phyloP scores from a whole-genome alignment of 179 eudicot genomes.

The Spinacia oleracea region DNA sequence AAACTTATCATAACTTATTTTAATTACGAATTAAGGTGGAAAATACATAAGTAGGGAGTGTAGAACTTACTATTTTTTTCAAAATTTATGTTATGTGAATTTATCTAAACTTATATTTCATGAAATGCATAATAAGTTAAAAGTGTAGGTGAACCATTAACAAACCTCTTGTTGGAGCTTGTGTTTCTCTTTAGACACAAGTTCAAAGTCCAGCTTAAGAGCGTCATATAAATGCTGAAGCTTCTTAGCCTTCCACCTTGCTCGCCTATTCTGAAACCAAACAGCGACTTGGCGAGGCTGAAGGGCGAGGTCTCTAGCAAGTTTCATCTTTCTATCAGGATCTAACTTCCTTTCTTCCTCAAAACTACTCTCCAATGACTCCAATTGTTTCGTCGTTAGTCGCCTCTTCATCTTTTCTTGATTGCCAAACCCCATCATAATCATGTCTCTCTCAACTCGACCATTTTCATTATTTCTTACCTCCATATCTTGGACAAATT shows the following conservation, averaged over 20 bases:
- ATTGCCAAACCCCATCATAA: slow-evolving; percentile 9
- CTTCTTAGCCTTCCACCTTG: slow-evolving; percentile 89
- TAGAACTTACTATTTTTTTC: too few species aligned
- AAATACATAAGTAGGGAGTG: too few species aligned
- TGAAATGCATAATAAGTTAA: too few species aligned
- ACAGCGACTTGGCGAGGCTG: slow-evolving; percentile 78
- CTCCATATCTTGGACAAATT: slow-evolving; percentile 30
- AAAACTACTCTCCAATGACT: slow-evolving; percentile 68
- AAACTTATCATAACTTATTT: too few species aligned
- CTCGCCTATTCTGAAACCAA: slow-evolving; percentile 87
- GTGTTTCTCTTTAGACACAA: slow-evolving; percentile 55
- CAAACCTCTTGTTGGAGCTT: slow-evolving; percentile 73
- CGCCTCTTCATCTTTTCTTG: slow-evolving; percentile 65
- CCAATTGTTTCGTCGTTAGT: slow-evolving; percentile 60
- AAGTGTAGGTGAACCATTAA: too few species aligned
- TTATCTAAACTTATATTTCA: too few species aligned
- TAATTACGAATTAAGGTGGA: too few species aligned
- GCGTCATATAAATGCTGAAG: slow-evolving; percentile 66
- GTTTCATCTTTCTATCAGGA: slow-evolving; percentile 73
- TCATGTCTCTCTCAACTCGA: slow-evolving; percentile 15
- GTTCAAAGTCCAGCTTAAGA: slow-evolving; percentile 64
- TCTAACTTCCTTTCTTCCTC: slow-evolving; percentile 81
- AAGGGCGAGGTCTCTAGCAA: slow-evolving; percentile 64
- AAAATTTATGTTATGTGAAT: too few species aligned
- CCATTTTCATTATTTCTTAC: slow-evolving; percentile 16